A percentile compares a stretch with the other conserved stretches of the same genome.
Evolutionary conservation across 169 alveolate species (phyloP).

Genomic region (Plasmodium berghei): DNA sequence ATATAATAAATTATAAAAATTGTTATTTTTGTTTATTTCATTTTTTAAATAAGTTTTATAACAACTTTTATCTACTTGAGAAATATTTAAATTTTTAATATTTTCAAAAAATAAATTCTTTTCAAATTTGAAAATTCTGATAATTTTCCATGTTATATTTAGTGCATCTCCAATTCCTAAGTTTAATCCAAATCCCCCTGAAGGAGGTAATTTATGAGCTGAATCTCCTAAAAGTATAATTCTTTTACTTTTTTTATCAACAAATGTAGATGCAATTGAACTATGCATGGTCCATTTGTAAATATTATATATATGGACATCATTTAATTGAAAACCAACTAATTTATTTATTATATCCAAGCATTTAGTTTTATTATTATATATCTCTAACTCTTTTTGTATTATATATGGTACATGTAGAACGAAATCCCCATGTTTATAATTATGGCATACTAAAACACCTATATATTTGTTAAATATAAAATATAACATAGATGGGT

Average conservation of each 20-base stretch:
- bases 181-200: slow-evolving; percentile 96
- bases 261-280: slow-evolving; percentile 84
- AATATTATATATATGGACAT: slow-evolving; percentile 79
- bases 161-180: slow-evolving; percentile 93
- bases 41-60: not conserved
- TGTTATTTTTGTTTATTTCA: not conserved
- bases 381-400: slow-evolving; percentile 77
- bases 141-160: slow-evolving; percentile 86
- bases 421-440: slow-evolving; percentile 92
- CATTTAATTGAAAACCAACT: slow-evolving; percentile 79
- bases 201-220: slow-evolving; percentile 95
- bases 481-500: slow-evolving; percentile 91
- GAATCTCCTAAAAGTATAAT: slow-evolving; percentile 93
- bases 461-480: slow-evolving; percentile 86
- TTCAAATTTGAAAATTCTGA: slow-evolving; percentile 68
- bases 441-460: slow-evolving; percentile 92
- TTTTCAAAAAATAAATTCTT: slow-evolving; percentile 8
- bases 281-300: slow-evolving; percentile 88
- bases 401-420: slow-evolving; percentile 92
- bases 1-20: slow-evolving; percentile 9
- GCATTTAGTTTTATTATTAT: slow-evolving; percentile 63
- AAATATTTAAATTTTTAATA: not conserved
- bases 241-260: slow-evolving; percentile 79
- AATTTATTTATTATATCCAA: slow-evolving; percentile 78
- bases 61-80: not conserved